These are phyloP conservation scores for Solanum virginianum DNA, from an alignment of 257 asterid species.

Conservation along the genomic window DNA sequence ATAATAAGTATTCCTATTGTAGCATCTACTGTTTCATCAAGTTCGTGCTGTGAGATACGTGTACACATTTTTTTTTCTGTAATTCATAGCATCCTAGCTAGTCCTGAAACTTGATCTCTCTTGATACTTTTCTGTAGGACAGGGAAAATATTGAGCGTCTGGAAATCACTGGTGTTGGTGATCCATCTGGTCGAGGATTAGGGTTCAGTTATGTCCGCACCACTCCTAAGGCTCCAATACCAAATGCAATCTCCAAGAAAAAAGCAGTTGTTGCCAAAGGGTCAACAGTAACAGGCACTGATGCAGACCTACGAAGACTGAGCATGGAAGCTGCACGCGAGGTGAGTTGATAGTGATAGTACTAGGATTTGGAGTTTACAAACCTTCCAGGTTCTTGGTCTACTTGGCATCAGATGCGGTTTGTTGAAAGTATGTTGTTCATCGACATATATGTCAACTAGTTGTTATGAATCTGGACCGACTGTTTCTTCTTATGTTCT, in stretches of 20 bases:
- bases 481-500: not conserved
- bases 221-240: slow-evolving; percentile 77
- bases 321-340: slow-evolving; percentile 99
- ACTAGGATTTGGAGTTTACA: not conserved
- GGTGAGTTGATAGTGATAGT: slow-evolving; percentile 33
- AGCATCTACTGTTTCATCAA: not conserved
- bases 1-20: not conserved
- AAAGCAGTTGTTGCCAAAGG: slow-evolving; percentile 78
- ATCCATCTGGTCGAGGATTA: slow-evolving; percentile 97
- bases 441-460: not conserved
- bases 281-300: slow-evolving; percentile 96
- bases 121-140: slow-evolving; percentile 29
- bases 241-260: slow-evolving; percentile 72
- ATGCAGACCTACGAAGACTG: slow-evolving; percentile 96
- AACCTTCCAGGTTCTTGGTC: not conserved
- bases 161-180: slow-evolving; percentile 98
- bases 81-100: not conserved
- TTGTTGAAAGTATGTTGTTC: not conserved
- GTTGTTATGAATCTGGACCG: not conserved
- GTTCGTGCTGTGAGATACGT: not conserved
- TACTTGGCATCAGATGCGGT: not conserved
- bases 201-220: slow-evolving; percentile 95
- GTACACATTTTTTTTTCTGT: not conserved
- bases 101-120: not conserved
- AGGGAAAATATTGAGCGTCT: slow-evolving; percentile 94